These are phyloP conservation scores for Hebeloma cylindrosporum DNA, from an alignment of 768 basidiomycete species.

Conservation along the genomic window DNA sequence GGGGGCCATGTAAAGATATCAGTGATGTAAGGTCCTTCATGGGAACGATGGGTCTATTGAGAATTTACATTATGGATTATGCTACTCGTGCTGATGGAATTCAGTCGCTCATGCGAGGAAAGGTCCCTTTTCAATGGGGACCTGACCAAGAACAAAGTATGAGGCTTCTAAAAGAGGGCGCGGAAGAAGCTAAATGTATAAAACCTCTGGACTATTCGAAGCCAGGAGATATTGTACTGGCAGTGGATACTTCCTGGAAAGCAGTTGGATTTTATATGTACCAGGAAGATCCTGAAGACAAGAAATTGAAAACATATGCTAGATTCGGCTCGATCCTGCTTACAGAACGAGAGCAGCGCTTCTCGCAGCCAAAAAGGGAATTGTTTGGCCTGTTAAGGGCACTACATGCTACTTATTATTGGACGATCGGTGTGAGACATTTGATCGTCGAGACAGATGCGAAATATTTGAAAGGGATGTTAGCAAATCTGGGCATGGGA, in stretches of 20 bases:
- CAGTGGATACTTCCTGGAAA: conserved; percentile 36
- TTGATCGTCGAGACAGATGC: conserved; percentile 35
- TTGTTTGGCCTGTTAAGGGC: conserved; percentile 35
- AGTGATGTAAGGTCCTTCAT: conserved; percentile 28
- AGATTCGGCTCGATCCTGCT: conserved; percentile 40
- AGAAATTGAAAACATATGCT: conserved; percentile 22
- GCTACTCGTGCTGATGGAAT: conserved; percentile 17
- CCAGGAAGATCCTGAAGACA: conserved; percentile 27
- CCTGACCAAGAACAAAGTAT: conserved; percentile 10
- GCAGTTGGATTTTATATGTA: conserved; percentile 38
- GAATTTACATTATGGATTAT: conserved; percentile 28
- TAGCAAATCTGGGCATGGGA: conserved; percentile 32
- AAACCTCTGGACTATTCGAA: conserved; percentile 24
- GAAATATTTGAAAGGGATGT: conserved; percentile 33
- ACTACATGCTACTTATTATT: conserved; percentile 17
- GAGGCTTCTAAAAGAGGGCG: conserved; percentile 23
- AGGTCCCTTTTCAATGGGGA: conserved; percentile 13
- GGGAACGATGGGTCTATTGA: conserved; percentile 22
- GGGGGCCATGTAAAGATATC: conserved; percentile 21
- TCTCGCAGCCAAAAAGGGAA: conserved; percentile 42
- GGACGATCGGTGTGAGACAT: conserved; percentile 25
- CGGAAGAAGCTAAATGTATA: conserved; percentile 9
- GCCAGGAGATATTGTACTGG: conserved; percentile 25
- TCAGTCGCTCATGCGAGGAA: conserved; percentile 19
- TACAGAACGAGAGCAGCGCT: conserved; percentile 32